Evolutionary conservation across 2,329 filamentous ascomycete species (phyloP).

Genomic region (Penicillium sp.): DNA sequence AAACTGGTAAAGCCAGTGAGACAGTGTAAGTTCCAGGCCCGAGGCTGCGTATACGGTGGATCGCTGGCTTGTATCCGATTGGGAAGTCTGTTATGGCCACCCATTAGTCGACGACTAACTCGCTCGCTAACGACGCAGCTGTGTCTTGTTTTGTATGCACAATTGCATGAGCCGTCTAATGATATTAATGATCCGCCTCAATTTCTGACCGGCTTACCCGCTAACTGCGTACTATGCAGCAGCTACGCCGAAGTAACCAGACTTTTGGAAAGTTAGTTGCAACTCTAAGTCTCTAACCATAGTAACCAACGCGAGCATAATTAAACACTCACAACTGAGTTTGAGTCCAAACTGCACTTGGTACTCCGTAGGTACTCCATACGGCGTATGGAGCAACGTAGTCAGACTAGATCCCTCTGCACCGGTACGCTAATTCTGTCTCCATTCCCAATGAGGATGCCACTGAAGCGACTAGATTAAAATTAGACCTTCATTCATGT

Average conservation of each 20-base stretch:
- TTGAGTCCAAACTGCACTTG: background rate
- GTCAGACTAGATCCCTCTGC: background rate
- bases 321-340: background rate
- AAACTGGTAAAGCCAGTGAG: background rate
- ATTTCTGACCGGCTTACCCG: background rate
- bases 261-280: background rate
- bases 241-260: background rate
- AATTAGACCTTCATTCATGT: background rate
- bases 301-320: background rate
- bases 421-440: background rate
- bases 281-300: background rate
- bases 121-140: background rate
- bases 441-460: background rate
- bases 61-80: background rate
- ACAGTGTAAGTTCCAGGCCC: background rate
- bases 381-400: constrained; percentile 2
- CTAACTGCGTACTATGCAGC: background rate
- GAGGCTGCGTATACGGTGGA: background rate
- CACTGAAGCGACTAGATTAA: background rate
- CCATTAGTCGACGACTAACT: background rate
- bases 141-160: background rate
- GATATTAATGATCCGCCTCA: background rate
- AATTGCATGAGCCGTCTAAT: background rate
- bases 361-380: background rate
- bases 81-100: background rate